Base-by-base conservation (phyloP, 78 protist species). In the Ministeria vibrans region DNA sequence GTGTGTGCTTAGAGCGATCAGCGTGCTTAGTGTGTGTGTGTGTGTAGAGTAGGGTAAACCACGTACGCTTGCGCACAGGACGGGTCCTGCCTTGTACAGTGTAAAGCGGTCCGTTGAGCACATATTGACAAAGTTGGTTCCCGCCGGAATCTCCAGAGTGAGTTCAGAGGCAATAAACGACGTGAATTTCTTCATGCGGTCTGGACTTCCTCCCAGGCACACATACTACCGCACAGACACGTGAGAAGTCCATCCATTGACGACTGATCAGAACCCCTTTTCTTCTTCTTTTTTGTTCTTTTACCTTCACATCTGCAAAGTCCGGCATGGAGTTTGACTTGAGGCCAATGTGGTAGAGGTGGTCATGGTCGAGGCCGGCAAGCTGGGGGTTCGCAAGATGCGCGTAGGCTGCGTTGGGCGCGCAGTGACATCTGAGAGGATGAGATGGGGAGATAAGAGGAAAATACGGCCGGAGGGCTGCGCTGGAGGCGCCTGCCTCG, bases 61-160 rank as follows among this genome's bases (percentile, higher is more conserved):
- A 62, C 68, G 53, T 77, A 77, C 80, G 38, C 61, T 79, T 28
- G 68, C 75, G 38, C 42, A 79, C 18, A 79, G 28, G 27, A 79
- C 75, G 36, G 74, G 74, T 4, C 83, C 83, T 11, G 43, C 62
- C 62, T 79, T 79, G 73, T 45, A 79, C 83, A 79, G n/a, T 23
- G 22, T 4, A 30, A 38, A 78, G n/a, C 82, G 70, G n/a, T 78
- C 70, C 6, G 61, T 43, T 25, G n/a, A 20, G 23, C 44, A 75
- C 3, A 75, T 20, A 30, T 75, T 36, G 32, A 28, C 63, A 46
- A 75, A 6, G 49, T 46, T 25, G 5, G 79, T 27, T 7, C 79
- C 79, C 36, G 30, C 32, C 32, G 79, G 79, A 7, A 75, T 62
- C 23, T 7, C 30, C 68, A 49, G 7, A 28, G 42, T 36, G 22